Evolutionary conservation across 2,329 filamentous ascomycete species (phyloP), one percentile per base, ranked within the genome.

Genomic region (Sclerotinia minor): DNA sequence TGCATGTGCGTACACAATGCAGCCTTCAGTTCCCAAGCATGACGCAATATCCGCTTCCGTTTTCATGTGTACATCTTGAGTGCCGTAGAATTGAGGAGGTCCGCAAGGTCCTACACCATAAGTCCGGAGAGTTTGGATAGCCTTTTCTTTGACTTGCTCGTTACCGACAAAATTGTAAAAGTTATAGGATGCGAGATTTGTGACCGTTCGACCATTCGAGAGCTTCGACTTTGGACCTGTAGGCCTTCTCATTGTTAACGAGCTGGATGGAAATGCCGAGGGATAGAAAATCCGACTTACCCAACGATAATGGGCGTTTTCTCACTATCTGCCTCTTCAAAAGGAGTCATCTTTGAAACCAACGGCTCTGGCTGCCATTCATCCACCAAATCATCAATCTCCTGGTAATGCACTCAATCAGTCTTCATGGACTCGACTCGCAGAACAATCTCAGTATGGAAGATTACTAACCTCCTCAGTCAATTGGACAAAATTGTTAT

Each of bases 31-130:
- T 32, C 95, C 95, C 35, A 99, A 81, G 77, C 94, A 96, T 13
- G 91, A 86, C 32, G 95, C 93, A 76, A 99, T 94, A 78, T 98
- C 94, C 67, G 92, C 87, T 80, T 99, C 95, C 21, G 92, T 93
- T 82, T 96, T 95, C 87, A 97, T 94, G 79, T 99, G 95, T 57
- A 98, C 94, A 80, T 99, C 95, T 79, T 98, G 94, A 44, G 93
- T 99, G 72, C 94, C 95, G 81, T 99, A 99, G 81, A 99, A 99
- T 72, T 96, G 94, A 7, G 95, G 95, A 24, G 95, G 95, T 26
- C 95, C 95, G 78, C 95, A 99, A 68, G 95, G 94, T 11, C 95
- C 96, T 52, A 99, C 96, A 67, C 95, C 95, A 75, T 99, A 99
- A 26, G 92, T 96, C 69, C 94, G 91, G 50, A 99, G 85, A 0